Conservation (phyloP, 148 eudicot genomes). For the Rhododendron molle region DNA sequence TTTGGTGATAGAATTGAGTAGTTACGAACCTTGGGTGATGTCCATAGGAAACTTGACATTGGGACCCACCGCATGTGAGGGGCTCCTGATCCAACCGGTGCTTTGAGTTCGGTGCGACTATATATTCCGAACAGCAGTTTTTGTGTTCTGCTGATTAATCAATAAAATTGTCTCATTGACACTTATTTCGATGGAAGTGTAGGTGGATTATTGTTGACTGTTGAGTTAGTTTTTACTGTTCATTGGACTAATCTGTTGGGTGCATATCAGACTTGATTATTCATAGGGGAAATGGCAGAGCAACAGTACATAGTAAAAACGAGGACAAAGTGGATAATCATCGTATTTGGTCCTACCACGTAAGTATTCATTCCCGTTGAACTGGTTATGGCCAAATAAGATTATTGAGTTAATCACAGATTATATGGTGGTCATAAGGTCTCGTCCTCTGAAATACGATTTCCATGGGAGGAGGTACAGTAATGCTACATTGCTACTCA, state of each 20-base stretch:
- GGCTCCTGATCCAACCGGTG: not conserved
- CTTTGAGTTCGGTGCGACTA: not conserved
- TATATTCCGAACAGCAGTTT: not conserved
- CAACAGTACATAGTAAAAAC: not conserved
- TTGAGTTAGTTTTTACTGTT: not conserved
- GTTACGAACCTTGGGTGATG: not conserved
- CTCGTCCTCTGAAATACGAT: too few relatives aligned
- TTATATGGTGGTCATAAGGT: too few relatives aligned
- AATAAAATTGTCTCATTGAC: not conserved
- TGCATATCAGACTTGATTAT: not conserved
- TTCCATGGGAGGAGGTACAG: too few relatives aligned
- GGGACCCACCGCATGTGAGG: not conserved
- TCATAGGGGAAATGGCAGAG: not conserved
- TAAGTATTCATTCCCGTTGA: not conserved
- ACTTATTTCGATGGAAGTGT: not conserved
- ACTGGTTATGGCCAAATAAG: not conserved
- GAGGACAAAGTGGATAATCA: not conserved
- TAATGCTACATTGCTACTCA: too few relatives aligned
- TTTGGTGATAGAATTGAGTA: not conserved
- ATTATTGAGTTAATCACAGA: too few relatives aligned
- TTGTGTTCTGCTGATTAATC: not conserved
- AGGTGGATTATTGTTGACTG: too few relatives aligned
- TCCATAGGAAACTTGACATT: not conserved
- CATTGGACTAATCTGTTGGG: not conserved
- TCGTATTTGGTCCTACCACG: not conserved